phyloP scores from a whole-genome alignment of 805 yeast species.

The Metschnikowia rubicola region DNA sequence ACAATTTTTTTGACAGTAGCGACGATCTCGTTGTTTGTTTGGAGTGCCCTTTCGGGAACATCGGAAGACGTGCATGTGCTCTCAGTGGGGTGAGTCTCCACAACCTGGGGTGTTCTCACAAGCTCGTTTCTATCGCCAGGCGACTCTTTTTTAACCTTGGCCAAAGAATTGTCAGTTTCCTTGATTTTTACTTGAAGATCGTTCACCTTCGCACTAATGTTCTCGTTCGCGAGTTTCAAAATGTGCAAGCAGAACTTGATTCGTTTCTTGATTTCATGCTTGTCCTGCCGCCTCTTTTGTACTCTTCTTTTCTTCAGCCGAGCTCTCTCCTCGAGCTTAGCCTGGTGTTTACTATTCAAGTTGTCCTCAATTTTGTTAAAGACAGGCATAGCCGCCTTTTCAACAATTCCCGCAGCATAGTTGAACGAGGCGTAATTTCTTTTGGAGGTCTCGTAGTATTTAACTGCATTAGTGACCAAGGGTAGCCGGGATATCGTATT shows the following conservation, averaged over 20 bases:
- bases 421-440: slow-evolving; percentile 47
- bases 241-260: slow-evolving; percentile 77
- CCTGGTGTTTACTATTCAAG: slow-evolving; percentile 39
- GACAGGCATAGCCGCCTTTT: slow-evolving; percentile 52
- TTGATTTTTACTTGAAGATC: slow-evolving; percentile 53
- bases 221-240: slow-evolving; percentile 75
- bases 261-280: slow-evolving; percentile 65
- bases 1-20: slow-evolving; percentile 88
- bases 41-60: slow-evolving; percentile 24
- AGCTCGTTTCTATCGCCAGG: neutral
- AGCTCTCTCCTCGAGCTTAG: slow-evolving; percentile 20
- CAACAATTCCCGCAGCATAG: slow-evolving; percentile 61
- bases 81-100: neutral
- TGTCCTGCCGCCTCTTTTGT: slow-evolving; percentile 16
- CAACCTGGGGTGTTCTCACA: neutral
- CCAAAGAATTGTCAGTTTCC: slow-evolving; percentile 30
- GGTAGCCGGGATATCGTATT: slow-evolving; percentile 39
- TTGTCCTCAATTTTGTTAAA: slow-evolving; percentile 47
- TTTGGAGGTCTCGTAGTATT: slow-evolving; percentile 44
- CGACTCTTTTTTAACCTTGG: neutral
- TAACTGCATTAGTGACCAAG: slow-evolving; percentile 47
- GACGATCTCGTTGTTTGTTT: slow-evolving; percentile 77
- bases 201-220: slow-evolving; percentile 63
- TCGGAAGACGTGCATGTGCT: slow-evolving; percentile 1
- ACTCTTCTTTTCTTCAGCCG: slow-evolving; percentile 13